phyloP scores from a whole-genome alignment of 306 rosid genomes.

The Trifolium repens region DNA sequence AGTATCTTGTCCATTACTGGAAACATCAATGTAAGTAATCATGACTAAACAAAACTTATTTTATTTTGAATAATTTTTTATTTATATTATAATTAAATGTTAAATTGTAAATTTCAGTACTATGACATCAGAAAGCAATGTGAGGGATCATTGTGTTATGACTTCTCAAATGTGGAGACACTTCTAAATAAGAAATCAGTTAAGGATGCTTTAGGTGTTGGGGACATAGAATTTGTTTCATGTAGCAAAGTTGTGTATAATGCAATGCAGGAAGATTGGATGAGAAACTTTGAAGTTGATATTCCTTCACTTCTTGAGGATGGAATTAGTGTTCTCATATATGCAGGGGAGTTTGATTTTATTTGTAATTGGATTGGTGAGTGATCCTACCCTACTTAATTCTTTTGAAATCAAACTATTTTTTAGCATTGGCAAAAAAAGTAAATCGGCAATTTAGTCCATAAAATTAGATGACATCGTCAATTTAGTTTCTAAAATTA shows the following conservation, averaged over 20 bases:
- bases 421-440: background rate
- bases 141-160: conserved; percentile 71
- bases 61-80: background rate
- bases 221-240: conserved; percentile 64
- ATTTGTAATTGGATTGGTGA: conserved; percentile 96
- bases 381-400: background rate
- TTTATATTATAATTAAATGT: background rate
- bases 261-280: conserved; percentile 61
- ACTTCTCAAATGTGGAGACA: conserved; percentile 75
- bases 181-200: conserved; percentile 58
- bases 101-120: conserved; percentile 55
- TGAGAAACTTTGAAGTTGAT: conserved; percentile 78
- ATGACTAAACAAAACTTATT: background rate
- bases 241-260: conserved; percentile 59
- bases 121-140: conserved; percentile 88
- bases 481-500: background rate
- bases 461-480: background rate
- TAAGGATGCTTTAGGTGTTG: conserved; percentile 72
- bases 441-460: background rate
- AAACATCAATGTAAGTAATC: conserved; percentile 61
- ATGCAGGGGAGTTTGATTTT: conserved; percentile 91
- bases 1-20: conserved; percentile 48
- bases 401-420: background rate
- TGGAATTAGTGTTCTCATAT: conserved; percentile 78
- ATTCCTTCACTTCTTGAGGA: conserved; percentile 88